Conservation (phyloP, 768 basidiomycete genomes). For the Tricholomella constricta region DNA sequence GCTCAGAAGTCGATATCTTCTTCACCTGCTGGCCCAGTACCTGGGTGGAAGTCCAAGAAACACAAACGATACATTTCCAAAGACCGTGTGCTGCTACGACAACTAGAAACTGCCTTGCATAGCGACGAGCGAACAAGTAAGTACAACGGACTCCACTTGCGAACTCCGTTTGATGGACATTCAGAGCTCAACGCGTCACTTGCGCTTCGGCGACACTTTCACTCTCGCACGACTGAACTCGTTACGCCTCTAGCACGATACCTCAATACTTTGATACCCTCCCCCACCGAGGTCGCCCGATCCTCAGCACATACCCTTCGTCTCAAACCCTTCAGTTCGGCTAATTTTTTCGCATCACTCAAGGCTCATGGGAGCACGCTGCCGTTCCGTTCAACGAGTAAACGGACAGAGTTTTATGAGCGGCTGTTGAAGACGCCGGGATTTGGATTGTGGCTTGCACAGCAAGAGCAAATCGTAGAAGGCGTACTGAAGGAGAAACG, state of each 20-base stretch:
- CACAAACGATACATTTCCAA: conserved; percentile 87
- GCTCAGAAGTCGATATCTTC: conserved; percentile 26
- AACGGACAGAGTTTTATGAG: conserved; percentile 75
- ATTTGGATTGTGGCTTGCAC: conserved; percentile 79
- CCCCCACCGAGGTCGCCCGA: conserved; percentile 54
- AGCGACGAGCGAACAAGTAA: conserved; percentile 53
- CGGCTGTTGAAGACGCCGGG: conserved; percentile 73
- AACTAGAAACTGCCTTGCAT: conserved; percentile 62
- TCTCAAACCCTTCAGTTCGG: conserved; percentile 70
- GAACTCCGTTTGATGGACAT: conserved; percentile 3
- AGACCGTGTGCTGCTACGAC: conserved; percentile 73
- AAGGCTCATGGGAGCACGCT: conserved; percentile 69
- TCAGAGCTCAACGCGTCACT: conserved; percentile 65
- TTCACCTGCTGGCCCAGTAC: conserved; percentile 51
- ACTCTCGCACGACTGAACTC: conserved; percentile 80
- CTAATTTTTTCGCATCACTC: conserved; percentile 71
- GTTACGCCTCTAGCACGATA: conserved; percentile 91
- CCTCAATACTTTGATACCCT: conserved; percentile 83
- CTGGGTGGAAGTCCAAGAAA: conserved; percentile 77
- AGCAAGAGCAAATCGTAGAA: conserved; percentile 73
- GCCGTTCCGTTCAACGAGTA: conserved; percentile 70
- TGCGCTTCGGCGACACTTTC: conserved; percentile 78
- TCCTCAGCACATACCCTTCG: conserved; percentile 36
- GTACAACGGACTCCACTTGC: conserved; percentile 23
- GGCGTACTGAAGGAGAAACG: conserved; percentile 45